Base-by-base conservation (phyloP, 345 rosid species). In the Crucihimalaya himalaica region DNA sequence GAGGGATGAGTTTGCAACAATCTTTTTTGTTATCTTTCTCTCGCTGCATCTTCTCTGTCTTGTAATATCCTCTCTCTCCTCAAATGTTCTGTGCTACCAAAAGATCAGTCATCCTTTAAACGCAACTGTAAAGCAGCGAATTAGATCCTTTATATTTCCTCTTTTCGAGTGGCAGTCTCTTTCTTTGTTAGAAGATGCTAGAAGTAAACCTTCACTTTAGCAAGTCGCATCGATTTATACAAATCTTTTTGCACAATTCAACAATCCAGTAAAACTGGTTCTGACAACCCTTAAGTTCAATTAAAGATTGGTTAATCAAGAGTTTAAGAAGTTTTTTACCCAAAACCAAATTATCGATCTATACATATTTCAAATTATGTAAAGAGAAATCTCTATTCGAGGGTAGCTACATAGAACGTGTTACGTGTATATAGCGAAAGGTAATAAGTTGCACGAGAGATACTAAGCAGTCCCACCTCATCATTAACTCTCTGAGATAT, bases 1-100 rank as follows among this genome's bases (percentile, higher is more conserved):
- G 68, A 61, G 29, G 63, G 51, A 75, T 32, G 57, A 34, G 18
- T 5, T 75, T 68, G 57, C 43, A 42, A 68, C 70, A 5, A 34
- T 43, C 19, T 61, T 39, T 53, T 45, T 61, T 68, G 50, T 53
- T 19, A 53, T 43, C 65, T 32, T 25, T 25, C 50, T 68, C 74
- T 23, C 53, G 68, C 16, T 52, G 69, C 79, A 68, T 68, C 73
- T 21, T 48, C 46, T 64, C 7, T 37, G 2, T 28, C 66, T 35
- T 37, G 9, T 8, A 7, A 0, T 12, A 8, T 13, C 14, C 3
- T 66, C 61, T 72, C n/a, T 52, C 19, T 63, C 7, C 18, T 19
- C 13, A 28, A 37, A 28, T 18, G 18, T 13, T 18, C 5, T 21
- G 15, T 20, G 19, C 25, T 53, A 10, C 63, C 23, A n/a, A 45